phyloP scores from a whole-genome alignment of 139 green algal genomes.

The Chlamydomonas sphaeroides region DNA sequence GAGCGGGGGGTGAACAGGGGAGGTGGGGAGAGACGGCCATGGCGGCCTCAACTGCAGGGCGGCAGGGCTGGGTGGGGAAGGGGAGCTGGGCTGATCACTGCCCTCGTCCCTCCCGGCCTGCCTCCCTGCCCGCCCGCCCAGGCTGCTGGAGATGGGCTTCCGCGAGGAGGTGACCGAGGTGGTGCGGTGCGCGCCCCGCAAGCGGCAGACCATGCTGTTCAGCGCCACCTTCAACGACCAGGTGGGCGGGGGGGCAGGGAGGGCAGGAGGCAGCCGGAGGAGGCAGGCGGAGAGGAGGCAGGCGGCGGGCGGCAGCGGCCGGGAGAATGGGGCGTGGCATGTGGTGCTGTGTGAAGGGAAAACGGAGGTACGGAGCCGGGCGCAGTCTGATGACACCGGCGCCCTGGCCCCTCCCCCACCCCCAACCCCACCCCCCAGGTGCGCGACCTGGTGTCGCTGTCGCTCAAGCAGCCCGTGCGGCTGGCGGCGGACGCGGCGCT shows the following conservation, averaged over 20 bases:
- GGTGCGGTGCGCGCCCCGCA: slow-evolving; percentile 80
- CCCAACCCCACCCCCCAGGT: slow-evolving; percentile 59
- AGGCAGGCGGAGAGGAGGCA: background rate
- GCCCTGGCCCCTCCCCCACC: background rate
- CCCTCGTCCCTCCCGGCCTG: background rate
- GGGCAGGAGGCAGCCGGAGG: background rate
- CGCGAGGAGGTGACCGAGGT: slow-evolving; percentile 86
- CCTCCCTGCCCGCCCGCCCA: background rate
- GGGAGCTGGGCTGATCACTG: no score
- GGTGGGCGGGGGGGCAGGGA: slow-evolving; percentile 10
- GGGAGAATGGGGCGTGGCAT: no score
- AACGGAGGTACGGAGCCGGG: no score
- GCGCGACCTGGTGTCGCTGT: slow-evolving; percentile 78
- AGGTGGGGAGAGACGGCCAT: no score
- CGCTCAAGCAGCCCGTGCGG: slow-evolving; percentile 85
- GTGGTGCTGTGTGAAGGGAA: no score
- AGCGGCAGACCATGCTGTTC: slow-evolving; percentile 97
- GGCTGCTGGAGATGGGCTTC: slow-evolving; percentile 38
- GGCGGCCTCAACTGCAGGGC: no score
- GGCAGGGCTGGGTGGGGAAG: no score
- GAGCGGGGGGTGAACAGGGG: background rate
- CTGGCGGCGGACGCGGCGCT: slow-evolving; percentile 87
- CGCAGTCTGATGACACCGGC: background rate
- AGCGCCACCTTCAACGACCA: slow-evolving; percentile 73
- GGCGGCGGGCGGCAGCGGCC: no score